These are phyloP conservation scores for Pseudogymnoascus destructans DNA, from an alignment of 2,329 filamentous ascomycete genomes.

Conservation along the genomic window DNA sequence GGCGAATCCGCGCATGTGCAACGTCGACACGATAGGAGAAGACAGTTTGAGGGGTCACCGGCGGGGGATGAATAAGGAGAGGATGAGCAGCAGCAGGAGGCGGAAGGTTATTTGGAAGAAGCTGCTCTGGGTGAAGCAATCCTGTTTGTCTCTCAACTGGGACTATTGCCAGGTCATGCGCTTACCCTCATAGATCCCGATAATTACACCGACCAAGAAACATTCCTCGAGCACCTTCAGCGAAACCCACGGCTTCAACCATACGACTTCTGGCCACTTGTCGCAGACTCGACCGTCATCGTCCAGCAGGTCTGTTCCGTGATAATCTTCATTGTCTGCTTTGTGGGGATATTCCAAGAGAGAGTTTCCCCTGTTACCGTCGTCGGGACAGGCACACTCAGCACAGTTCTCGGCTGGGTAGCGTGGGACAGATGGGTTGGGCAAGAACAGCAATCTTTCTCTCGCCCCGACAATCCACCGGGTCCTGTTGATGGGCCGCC, in stretches of 20 bases:
- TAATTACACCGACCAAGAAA: constrained; percentile 95
- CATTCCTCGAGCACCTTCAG: constrained; percentile 91
- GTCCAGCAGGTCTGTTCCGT: constrained; percentile 95
- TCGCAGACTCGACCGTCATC: constrained; percentile 90
- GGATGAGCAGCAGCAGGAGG: constrained; percentile 42
- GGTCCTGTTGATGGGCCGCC: not conserved
- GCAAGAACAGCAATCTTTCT: constrained; percentile 41
- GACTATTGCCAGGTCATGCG: constrained; percentile 6
- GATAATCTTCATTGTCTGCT: constrained; percentile 86
- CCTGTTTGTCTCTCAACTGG: constrained; percentile 43
- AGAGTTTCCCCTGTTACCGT: constrained; percentile 83
- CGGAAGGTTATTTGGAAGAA: constrained; percentile 81
- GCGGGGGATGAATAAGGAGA: constrained; percentile 20
- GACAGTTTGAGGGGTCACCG: constrained; percentile 13
- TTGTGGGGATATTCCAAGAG: constrained; percentile 77
- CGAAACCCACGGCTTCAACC: constrained; percentile 85
- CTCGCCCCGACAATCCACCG: constrained; percentile 9
- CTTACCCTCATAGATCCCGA: constrained; percentile 62
- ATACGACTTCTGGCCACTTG: constrained; percentile 96
- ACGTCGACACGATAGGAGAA: constrained; percentile 15
- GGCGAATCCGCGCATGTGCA: constrained; percentile 28
- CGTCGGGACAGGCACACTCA: constrained; percentile 69
- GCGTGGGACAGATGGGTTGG: constrained; percentile 87
- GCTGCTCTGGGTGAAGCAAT: constrained; percentile 94
- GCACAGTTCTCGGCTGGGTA: constrained; percentile 77